A percentile compares a stretch with the other conserved stretches of the same genome.
phyloP scores from a whole-genome alignment of 2,329 filamentous ascomycete species.

The Ceratocystis colombiana region DNA sequence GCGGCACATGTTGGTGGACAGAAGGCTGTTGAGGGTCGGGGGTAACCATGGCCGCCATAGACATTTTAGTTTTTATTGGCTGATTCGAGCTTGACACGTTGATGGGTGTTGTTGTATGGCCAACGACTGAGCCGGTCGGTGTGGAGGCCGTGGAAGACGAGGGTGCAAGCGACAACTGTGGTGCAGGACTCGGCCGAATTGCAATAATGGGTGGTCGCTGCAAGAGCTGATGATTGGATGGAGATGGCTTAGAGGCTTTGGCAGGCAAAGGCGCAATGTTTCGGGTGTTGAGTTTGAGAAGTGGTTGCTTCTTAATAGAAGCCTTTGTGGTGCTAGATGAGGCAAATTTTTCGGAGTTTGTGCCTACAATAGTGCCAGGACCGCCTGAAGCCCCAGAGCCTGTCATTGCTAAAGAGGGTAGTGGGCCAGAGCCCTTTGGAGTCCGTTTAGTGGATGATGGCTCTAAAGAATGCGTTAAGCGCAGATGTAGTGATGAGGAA shows the following conservation, averaged over 20 bases:
- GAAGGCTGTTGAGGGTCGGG: constrained; percentile 31
- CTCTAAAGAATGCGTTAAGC: constrained; percentile 17
- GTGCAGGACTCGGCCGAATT: constrained; percentile 23
- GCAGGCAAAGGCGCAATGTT: constrained; percentile 17
- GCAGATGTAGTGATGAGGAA: constrained; percentile 17
- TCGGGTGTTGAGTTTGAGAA: constrained; percentile 16
- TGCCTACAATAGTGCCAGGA: constrained; percentile 13
- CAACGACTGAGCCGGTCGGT: constrained; percentile 22
- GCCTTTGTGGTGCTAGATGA: constrained; percentile 17
- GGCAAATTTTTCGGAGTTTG: constrained; percentile 25
- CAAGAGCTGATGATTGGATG: constrained; percentile 11
- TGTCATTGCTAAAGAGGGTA: constrained; percentile 19
- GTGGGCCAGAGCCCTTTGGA: constrained; percentile 21
- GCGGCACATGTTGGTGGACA: constrained; percentile 18
- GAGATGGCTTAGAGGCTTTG: constrained; percentile 10
- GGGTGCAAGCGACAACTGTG: constrained; percentile 14
- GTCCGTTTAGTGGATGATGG: constrained; percentile 23
- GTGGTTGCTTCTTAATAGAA: constrained; percentile 9
- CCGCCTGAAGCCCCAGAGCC: constrained; percentile 15
- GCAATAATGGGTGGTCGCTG: constrained; percentile 24
- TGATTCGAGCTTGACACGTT: constrained; percentile 29
- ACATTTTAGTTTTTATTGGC: constrained; percentile 33
- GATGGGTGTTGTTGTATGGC: constrained; percentile 32
- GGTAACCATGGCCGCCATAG: constrained; percentile 41
- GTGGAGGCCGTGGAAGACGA: constrained; percentile 29